A percentile compares a stretch with the other conserved stretches of the same genome.
Conservation (phyloP, 495 filamentous ascomycete genomes). For the Staphylotrichum longicolle region DNA sequence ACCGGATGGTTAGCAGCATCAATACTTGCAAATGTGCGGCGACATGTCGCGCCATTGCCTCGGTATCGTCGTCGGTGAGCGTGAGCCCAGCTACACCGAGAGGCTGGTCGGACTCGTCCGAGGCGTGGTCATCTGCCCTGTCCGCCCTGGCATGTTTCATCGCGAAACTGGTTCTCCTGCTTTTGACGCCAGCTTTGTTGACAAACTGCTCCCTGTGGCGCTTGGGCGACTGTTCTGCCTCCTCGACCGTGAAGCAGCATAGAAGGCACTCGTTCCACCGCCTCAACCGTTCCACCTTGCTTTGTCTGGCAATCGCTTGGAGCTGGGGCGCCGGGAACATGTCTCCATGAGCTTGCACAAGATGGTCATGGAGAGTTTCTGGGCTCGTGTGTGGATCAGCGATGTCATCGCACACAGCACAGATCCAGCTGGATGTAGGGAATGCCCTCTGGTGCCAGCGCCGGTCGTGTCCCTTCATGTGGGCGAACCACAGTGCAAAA, state of each 20-base stretch:
- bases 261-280: constrained; percentile 6
- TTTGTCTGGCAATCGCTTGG: neutral
- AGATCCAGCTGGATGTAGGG: constrained; percentile 5
- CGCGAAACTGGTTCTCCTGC: too few species aligned
- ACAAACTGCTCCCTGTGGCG: neutral
- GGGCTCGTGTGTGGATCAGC: neutral
- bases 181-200: neutral
- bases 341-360: neutral
- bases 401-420: neutral
- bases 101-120: neutral
- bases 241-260: constrained; percentile 7
- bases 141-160: neutral
- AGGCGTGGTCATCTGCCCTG: neutral
- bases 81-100: too few species aligned
- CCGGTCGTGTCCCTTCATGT: constrained; percentile 3
- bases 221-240: neutral
- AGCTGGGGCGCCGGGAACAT: neutral
- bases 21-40: constrained; percentile 4
- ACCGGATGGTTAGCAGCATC: constrained; percentile 6
- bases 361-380: neutral
- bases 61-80: neutral
- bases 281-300: neutral
- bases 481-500: neutral
- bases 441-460: constrained; percentile 6
- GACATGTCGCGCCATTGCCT: constrained; percentile 6